Evolutionary conservation across 1,284 basidiomycete genomes (phyloP), one percentile per base, ranked within the genome.

Genomic region (Leccinum pallidistipes): DNA sequence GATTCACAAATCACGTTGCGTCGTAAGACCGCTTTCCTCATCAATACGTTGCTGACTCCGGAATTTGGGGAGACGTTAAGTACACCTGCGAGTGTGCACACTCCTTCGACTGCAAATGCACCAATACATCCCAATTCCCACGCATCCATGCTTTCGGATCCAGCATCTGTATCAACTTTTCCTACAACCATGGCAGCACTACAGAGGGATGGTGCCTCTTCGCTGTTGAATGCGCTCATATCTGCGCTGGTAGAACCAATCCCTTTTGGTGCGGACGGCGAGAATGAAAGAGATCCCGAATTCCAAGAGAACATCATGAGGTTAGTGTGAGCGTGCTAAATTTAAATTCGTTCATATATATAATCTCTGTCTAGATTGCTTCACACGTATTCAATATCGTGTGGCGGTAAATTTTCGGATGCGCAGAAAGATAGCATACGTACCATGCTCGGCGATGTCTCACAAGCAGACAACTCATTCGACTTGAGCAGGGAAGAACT

Each of bases 21-120:
- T 16, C 82, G 94, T 59, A 98, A 98, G 77, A 82, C 87, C 1
- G 86, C 88, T 0, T 98, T 98, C 78, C 82, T 98, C 18, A 80
- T 98, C 58, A 88, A 86, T 66, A 82, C 88, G 0, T 84, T 98
- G 54, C 83, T 97, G 57, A 79, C 87, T 3, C 92, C 93, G 12
- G 77, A 73, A 31, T 62, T 60, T 0, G 60, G 61, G 34, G 61
- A 60, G n/a, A 34, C 56, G 0, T 32, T 34, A 5, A 47, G 27
- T 18, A 5, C 68, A 9, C 58, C 69, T 24, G 65, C 67, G 1
- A 60, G 72, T n/a, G 57, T 68, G 58, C 67, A 56, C 62, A 64
- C 59, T 11, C 63, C 64, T 55, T 65, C 57, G 52, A 65, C 69
- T 61, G 8, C 55, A 18, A 65, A 54, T 27, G 61, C 62, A 59